Percentiles rank a stretch among this genome's conserved stretches.
Evolutionary conservation across 768 basidiomycete species (phyloP).

Genomic region (Leucocoprinus leucothites): DNA sequence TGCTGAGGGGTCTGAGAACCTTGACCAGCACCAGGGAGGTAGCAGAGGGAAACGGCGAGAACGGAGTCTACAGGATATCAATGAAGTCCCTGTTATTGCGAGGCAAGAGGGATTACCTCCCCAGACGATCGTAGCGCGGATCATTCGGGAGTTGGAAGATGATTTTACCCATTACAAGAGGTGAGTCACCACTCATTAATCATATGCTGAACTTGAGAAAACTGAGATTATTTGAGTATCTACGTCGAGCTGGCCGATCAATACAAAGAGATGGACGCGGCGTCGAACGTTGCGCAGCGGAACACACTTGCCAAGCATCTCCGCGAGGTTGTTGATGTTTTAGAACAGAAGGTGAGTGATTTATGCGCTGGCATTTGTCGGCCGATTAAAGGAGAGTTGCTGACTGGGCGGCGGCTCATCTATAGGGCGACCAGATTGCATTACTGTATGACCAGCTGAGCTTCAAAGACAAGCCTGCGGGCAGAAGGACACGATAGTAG

Average conservation of each 20-base stretch:
- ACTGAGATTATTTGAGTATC: conserved; percentile 49
- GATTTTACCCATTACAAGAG: conserved; percentile 95
- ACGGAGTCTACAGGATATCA: conserved; percentile 23
- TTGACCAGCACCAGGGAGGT: conserved; percentile 19
- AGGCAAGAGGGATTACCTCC: conserved; percentile 58
- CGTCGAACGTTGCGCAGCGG: conserved; percentile 75
- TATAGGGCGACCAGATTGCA: conserved; percentile 91
- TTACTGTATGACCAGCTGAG: conserved; percentile 79
- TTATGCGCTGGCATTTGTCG: neutral
- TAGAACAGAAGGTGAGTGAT: conserved; percentile 80
- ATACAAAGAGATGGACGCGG: conserved; percentile 87
- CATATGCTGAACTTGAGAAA: conserved; percentile 1
- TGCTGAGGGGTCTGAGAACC: conserved; percentile 39
- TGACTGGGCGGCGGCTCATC: conserved; percentile 5
- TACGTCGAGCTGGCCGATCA: conserved; percentile 91
- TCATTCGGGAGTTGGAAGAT: conserved; percentile 87
- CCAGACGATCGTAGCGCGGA: conserved; percentile 82
- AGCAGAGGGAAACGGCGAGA: conserved; percentile 31
- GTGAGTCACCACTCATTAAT: conserved; percentile 40
- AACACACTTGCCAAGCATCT: conserved; percentile 87
- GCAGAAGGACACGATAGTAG: conserved; percentile 4
- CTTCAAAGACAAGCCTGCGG: conserved; percentile 64
- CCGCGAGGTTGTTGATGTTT: conserved; percentile 84
- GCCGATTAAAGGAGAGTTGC: neutral
- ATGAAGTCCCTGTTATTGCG: conserved; percentile 27